Evolutionary conservation across 108 stramenopile species (phyloP).

Genomic region (Stephanodiscus triporus): DNA sequence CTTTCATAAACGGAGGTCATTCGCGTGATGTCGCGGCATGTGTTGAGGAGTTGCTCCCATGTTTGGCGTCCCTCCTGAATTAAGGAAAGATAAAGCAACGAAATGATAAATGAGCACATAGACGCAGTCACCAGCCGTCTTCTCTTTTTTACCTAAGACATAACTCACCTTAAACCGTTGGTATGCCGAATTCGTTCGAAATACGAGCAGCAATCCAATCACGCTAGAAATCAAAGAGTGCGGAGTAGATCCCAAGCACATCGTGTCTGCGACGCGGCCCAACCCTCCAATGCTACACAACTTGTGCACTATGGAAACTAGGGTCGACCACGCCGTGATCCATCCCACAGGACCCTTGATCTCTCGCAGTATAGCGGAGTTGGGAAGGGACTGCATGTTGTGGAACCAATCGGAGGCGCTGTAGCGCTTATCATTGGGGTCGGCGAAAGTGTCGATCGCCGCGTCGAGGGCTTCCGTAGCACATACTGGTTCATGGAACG

Average conservation of each 20-base stretch:
- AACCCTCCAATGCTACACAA: slow-evolving; percentile 13
- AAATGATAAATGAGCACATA: background rate
- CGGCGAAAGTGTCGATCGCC: slow-evolving; percentile 40
- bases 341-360: slow-evolving; percentile 53
- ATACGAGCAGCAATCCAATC: slow-evolving; percentile 77
- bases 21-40: slow-evolving; percentile 74
- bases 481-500: slow-evolving; percentile 9
- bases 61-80: slow-evolving; percentile 86
- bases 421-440: slow-evolving; percentile 56
- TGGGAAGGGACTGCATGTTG: slow-evolving; percentile 66
- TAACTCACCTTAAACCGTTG: slow-evolving; percentile 62
- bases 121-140: background rate
- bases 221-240: slow-evolving; percentile 72
- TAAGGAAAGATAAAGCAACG: too few species aligned
- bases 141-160: too few species aligned
- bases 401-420: slow-evolving; percentile 73
- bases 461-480: slow-evolving; percentile 31
- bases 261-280: slow-evolving; percentile 31
- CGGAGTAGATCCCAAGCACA: slow-evolving; percentile 63
- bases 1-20: slow-evolving; percentile 68
- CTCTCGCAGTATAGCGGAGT: slow-evolving; percentile 57
- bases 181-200: slow-evolving; percentile 83
- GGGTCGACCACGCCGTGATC: slow-evolving; percentile 47
- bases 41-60: slow-evolving; percentile 78
- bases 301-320: slow-evolving; percentile 50